Percentiles rank a stretch among this genome's conserved stretches.
Conservation (phyloP, 805 yeast species). For the Saccharomyces mikatae region DNA sequence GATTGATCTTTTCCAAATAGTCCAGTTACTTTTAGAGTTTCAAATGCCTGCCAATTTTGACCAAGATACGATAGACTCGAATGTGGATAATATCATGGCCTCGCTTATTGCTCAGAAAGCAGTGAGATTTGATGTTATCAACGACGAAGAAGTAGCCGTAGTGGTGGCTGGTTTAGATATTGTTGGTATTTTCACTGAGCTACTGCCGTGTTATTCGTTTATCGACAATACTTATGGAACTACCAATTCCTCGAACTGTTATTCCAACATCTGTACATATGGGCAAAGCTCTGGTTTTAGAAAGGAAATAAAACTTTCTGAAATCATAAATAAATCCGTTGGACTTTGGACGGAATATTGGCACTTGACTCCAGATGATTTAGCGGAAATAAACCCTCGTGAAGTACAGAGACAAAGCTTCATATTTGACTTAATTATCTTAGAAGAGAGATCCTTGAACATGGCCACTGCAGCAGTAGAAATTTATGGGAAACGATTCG, state of each 20-base stretch:
- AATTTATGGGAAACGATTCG: constrained; percentile 40
- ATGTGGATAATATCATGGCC: constrained; percentile 41
- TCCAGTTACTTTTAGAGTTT: constrained; percentile 43
- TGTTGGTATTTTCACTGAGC: constrained; percentile 30
- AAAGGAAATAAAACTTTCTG: constrained; percentile 27
- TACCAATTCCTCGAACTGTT: constrained; percentile 40
- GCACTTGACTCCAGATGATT: constrained; percentile 49
- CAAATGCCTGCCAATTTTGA: constrained; percentile 43
- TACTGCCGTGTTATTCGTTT: constrained; percentile 31
- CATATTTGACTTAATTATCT: constrained; percentile 63
- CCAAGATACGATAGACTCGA: constrained; percentile 41
- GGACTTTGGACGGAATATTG: constrained; percentile 62
- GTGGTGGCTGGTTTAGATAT: constrained; percentile 31
- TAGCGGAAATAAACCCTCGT: constrained; percentile 40
- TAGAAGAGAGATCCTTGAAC: constrained; percentile 62
- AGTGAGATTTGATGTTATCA: constrained; percentile 32
- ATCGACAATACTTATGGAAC: constrained; percentile 34
- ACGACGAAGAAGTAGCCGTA: constrained; percentile 25
- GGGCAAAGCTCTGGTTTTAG: constrained; percentile 8
- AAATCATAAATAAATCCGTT: constrained; percentile 30
- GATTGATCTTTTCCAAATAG: constrained; percentile 45
- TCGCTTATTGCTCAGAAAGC: constrained; percentile 38
- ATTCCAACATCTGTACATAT: constrained; percentile 31
- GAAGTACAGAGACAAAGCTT: constrained; percentile 64
- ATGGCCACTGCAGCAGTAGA: constrained; percentile 59